phyloP scores from a whole-genome alignment of 805 yeast genomes.

The Wickerhamiella australiensis region DNA sequence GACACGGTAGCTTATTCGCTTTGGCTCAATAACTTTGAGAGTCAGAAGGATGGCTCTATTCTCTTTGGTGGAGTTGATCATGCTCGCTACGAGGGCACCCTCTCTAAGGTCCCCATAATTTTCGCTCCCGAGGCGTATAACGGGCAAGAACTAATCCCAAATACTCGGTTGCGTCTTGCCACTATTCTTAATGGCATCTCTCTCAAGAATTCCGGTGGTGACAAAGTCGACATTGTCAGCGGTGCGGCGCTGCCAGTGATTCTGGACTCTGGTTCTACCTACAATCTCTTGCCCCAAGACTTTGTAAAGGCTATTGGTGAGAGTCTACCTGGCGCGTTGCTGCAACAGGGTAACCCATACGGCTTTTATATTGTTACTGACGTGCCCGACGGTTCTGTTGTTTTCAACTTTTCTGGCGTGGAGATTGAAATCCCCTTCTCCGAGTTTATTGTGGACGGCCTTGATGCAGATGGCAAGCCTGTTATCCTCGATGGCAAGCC shows the following conservation, averaged over 20 bases:
- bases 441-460: conserved; percentile 9
- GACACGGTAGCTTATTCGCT: conserved; percentile 35
- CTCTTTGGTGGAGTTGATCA: conserved; percentile 62
- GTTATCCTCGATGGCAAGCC: too few species aligned
- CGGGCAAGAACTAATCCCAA: background rate
- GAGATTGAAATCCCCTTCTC: background rate
- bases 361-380: background rate
- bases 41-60: conserved; percentile 25
- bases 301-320: conserved; percentile 14
- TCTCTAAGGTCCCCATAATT: conserved; percentile 26
- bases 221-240: background rate
- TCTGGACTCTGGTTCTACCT: conserved; percentile 18
- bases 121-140: background rate
- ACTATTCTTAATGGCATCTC: conserved; percentile 3
- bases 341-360: conserved; percentile 28
- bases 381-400: background rate
- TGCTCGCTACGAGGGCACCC: conserved; percentile 41
- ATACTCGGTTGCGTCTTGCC: background rate
- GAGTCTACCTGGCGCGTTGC: conserved; percentile 25
- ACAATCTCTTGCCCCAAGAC: conserved; percentile 19
- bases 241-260: conserved; percentile 11
- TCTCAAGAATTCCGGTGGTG: background rate
- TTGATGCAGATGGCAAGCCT: conserved; percentile 7
- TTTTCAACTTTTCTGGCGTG: background rate
- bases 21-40: conserved; percentile 29